A percentile compares a stretch with the other conserved stretches of the same genome.
These are phyloP conservation scores for Tetrapisispora phaffii DNA, from an alignment of 805 yeast species.

Conservation along the genomic window DNA sequence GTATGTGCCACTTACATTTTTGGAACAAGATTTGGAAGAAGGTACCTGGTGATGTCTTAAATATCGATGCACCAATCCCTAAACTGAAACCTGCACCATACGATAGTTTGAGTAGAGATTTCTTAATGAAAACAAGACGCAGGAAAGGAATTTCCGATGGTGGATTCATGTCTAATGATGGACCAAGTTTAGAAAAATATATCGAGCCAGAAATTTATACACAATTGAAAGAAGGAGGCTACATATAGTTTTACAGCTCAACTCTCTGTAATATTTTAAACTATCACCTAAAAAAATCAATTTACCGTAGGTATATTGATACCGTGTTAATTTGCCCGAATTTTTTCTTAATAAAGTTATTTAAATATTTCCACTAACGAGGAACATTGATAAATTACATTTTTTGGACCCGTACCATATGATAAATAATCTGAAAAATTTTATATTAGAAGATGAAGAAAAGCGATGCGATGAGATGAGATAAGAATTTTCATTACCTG, in stretches of 20 bases:
- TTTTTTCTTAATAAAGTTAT: no score
- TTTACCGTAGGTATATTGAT: no score
- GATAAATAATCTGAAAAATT: constrained; percentile 1
- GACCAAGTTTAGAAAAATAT: constrained; percentile 44
- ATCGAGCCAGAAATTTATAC: constrained; percentile 51
- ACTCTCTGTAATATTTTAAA: no score
- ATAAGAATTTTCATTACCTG: not conserved
- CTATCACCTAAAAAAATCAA: no score
- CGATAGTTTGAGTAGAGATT: constrained; percentile 72
- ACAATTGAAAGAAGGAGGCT: constrained; percentile 43
- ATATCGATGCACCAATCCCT: constrained; percentile 51
- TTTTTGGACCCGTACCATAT: not conserved
- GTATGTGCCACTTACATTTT: constrained; percentile 57
- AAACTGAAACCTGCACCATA: constrained; percentile 66
- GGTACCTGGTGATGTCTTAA: constrained; percentile 90
- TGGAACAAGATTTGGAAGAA: constrained; percentile 50
- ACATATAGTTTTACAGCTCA: constrained; percentile 11
- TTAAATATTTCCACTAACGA: no score
- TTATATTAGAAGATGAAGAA: constrained; percentile 2
- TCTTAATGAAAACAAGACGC: constrained; percentile 76
- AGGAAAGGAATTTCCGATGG: constrained; percentile 79
- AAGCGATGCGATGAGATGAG: constrained; percentile 19
- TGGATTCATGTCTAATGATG: constrained; percentile 24
- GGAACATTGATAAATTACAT: no score
- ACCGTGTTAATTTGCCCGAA: no score